A percentile compares a stretch with the other conserved stretches of the same genome.
phyloP scores from a whole-genome alignment of 148 eudicot species.

The Pharnaceum exiguum region DNA sequence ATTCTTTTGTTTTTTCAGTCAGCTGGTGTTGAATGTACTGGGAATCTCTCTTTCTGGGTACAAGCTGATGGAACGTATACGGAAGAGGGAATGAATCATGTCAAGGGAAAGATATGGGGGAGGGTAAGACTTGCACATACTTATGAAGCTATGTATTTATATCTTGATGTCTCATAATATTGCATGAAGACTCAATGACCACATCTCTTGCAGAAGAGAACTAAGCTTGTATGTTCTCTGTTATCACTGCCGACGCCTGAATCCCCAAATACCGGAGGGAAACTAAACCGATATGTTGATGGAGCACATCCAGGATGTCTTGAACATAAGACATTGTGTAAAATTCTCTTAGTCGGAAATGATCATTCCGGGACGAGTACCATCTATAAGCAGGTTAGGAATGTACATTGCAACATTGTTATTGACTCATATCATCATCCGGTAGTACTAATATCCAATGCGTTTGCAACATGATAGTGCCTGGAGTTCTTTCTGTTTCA shows the following conservation, averaged over 20 bases:
- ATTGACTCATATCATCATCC: not conserved
- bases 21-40: conserved; percentile 60
- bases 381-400: conserved; percentile 73
- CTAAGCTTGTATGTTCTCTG: conserved; percentile 42
- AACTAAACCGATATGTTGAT: conserved; percentile 17
- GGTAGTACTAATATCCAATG: not conserved
- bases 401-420: too few relatives aligned
- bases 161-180: not conserved
- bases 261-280: conserved; percentile 18
- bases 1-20: conserved; percentile 55
- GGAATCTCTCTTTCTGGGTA: conserved; percentile 58
- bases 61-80: conserved; percentile 47
- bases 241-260: conserved; percentile 70
- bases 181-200: not conserved
- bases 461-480: not conserved
- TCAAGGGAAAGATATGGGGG: conserved; percentile 50
- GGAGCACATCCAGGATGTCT: conserved; percentile 12
- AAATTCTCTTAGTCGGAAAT: conserved; percentile 63
- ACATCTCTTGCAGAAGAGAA: conserved; percentile 42
- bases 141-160: not conserved
- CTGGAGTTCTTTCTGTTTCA: too few relatives aligned
- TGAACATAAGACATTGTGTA: conserved; percentile 30
- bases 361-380: conserved; percentile 84
- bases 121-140: conserved; percentile 35
- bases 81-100: conserved; percentile 62